Percentiles rank a stretch among this genome's conserved stretches.
Evolutionary conservation across 2,329 filamentous ascomycete species (phyloP).

Genomic region (Plenodomus lindquistii): DNA sequence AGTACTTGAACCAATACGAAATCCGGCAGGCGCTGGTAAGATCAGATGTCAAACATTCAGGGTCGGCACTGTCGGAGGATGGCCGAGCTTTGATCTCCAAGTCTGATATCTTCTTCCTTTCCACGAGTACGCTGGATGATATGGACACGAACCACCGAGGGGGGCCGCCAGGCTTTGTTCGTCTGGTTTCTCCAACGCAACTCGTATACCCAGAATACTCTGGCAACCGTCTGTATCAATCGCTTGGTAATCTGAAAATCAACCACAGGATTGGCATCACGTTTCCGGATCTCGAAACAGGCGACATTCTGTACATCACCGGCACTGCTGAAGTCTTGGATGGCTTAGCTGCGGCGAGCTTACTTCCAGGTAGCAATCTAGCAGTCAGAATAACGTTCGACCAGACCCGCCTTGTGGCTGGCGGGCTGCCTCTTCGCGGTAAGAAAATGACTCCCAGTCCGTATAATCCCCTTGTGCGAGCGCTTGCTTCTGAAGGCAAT

Average conservation of each 20-base stretch:
- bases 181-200: slow-evolving; percentile 64
- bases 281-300: slow-evolving; percentile 74
- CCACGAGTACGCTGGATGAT: slow-evolving; percentile 62
- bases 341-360: slow-evolving; percentile 61
- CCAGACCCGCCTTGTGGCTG: slow-evolving; percentile 64
- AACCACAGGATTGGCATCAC: slow-evolving; percentile 71
- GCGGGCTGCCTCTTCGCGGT: slow-evolving; percentile 71
- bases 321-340: slow-evolving; percentile 69
- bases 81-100: slow-evolving; percentile 64
- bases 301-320: slow-evolving; percentile 74
- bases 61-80: slow-evolving; percentile 53
- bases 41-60: slow-evolving; percentile 56
- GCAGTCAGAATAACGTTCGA: slow-evolving; percentile 69
- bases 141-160: slow-evolving; percentile 89
- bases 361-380: slow-evolving; percentile 72
- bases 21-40: slow-evolving; percentile 60
- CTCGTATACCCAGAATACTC: slow-evolving; percentile 83
- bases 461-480: slow-evolving; percentile 76
- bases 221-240: slow-evolving; percentile 83
- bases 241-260: slow-evolving; percentile 73
- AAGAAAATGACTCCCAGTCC: slow-evolving; percentile 64
- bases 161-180: slow-evolving; percentile 73
- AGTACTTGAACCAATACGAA: slow-evolving; percentile 78
- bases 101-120: slow-evolving; percentile 79
- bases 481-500: slow-evolving; percentile 62